A percentile compares a stretch with the other conserved stretches of the same genome.
Evolutionary conservation across 805 yeast species (phyloP).

Genomic region (Phaffomyces antillensis): DNA sequence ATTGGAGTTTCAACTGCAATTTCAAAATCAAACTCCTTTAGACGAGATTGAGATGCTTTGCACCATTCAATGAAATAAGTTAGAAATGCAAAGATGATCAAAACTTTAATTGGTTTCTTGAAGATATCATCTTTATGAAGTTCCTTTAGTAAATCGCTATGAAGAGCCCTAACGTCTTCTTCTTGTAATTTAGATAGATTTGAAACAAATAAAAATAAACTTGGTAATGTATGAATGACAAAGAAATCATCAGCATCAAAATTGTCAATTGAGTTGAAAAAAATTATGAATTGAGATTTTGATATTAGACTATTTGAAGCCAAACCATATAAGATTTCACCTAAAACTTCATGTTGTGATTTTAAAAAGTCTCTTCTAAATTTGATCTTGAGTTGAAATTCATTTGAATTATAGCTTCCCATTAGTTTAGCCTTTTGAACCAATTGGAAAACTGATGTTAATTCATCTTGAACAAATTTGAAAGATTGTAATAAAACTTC

Average conservation of each 20-base stretch:
- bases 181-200: constrained; percentile 30
- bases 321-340: constrained; percentile 55
- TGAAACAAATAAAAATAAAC: constrained; percentile 40
- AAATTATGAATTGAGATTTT: constrained; percentile 29
- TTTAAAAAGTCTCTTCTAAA: constrained; percentile 58
- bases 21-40: constrained; percentile 44
- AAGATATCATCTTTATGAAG: constrained; percentile 36
- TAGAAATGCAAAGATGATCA: constrained; percentile 44
- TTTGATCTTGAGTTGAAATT: constrained; percentile 40
- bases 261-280: constrained; percentile 40
- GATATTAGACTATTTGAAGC: constrained; percentile 30
- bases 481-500: constrained; percentile 47
- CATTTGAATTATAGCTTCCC: constrained; percentile 38
- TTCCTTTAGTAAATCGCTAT: constrained; percentile 30
- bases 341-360: constrained; percentile 62
- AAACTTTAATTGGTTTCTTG: constrained; percentile 40
- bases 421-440: constrained; percentile 47
- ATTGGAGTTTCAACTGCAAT: constrained; percentile 52
- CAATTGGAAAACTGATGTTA: constrained; percentile 46
- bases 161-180: constrained; percentile 31
- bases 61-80: constrained; percentile 64
- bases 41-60: constrained; percentile 38
- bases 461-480: constrained; percentile 46
- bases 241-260: constrained; percentile 58
- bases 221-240: constrained; percentile 58